These are phyloP conservation scores for Trametes gibbosa DNA, from an alignment of 768 basidiomycete genomes.

Conservation along the genomic window DNA sequence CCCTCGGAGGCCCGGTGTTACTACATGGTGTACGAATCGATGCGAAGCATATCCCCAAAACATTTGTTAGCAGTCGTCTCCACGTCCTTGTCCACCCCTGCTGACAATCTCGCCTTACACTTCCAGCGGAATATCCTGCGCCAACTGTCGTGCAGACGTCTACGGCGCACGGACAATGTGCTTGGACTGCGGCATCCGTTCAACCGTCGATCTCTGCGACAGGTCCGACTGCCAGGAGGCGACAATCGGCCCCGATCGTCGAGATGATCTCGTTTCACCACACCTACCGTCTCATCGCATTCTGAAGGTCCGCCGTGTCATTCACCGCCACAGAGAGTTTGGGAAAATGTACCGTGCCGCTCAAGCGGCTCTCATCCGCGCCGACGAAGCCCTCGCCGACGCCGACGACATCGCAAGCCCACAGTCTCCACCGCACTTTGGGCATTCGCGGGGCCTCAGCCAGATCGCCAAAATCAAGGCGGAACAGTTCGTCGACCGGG, in stretches of 20 bases:
- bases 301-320: constrained; percentile 12
- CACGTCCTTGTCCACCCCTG: too few species aligned
- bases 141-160: constrained; percentile 7
- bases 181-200: constrained; percentile 13
- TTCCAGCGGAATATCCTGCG: constrained; percentile 9
- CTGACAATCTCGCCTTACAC: background rate
- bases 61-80: constrained; percentile 2
- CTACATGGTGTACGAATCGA: constrained; percentile 8
- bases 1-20: constrained; percentile 10
- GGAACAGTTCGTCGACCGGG: background rate
- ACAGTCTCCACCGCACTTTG: background rate
- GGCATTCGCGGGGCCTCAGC: background rate
- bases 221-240: constrained; percentile 2
- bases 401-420: background rate
- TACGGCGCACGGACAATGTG: constrained; percentile 8
- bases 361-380: constrained; percentile 6
- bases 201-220: constrained; percentile 15
- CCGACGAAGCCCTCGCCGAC: constrained; percentile 7
- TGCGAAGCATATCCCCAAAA: constrained; percentile 3
- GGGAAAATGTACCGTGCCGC: constrained; percentile 9
- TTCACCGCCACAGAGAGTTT: constrained; percentile 11
- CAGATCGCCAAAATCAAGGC: background rate
- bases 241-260: constrained; percentile 4
- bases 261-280: constrained; percentile 6
- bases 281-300: constrained; percentile 13